phyloP scores from a whole-genome alignment of 495 filamentous ascomycete species.

The Daldinia childiae region DNA sequence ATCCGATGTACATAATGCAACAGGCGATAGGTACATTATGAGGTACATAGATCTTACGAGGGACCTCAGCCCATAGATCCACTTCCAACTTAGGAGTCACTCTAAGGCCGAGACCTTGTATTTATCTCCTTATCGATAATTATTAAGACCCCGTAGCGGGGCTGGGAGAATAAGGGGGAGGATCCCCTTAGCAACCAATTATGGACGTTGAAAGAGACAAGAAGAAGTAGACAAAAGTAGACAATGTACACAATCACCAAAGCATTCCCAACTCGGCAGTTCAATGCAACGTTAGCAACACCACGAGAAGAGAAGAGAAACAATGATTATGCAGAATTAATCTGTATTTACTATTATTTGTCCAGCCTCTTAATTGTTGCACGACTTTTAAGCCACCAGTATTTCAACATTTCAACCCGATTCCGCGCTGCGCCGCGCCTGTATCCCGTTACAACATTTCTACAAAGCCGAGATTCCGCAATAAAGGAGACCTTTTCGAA shows the following conservation, averaged over 20 bases:
- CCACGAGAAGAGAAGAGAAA: conserved; percentile 1
- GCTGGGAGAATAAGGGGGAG: conserved; percentile 33
- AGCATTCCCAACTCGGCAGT: conserved; percentile 37
- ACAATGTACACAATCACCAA: conserved; percentile 25
- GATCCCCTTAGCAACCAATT: conserved; percentile 47
- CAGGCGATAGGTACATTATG: no score
- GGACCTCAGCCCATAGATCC: not conserved
- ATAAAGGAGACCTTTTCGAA: conserved; percentile 22
- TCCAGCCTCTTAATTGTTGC: not conserved
- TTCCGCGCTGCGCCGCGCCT: not conserved
- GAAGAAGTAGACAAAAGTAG: not conserved
- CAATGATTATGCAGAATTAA: conserved; percentile 19
- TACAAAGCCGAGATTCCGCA: conserved; percentile 24
- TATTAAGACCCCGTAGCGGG: conserved; percentile 3
- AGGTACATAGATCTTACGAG: conserved; percentile 13
- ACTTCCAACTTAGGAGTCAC: conserved; percentile 21
- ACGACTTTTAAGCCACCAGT: not conserved
- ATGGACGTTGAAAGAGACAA: conserved; percentile 24
- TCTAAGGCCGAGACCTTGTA: not conserved
- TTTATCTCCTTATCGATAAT: conserved; percentile 35
- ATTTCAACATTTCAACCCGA: not conserved
- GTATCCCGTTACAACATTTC: conserved; percentile 8
- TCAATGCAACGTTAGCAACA: conserved; percentile 35
- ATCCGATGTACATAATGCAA: no score
- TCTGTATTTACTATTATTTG: conserved; percentile 12